A percentile compares a stretch with the other conserved stretches of the same genome.
Conservation (phyloP, 768 basidiomycete species). For the Scleroderma bovista region DNA sequence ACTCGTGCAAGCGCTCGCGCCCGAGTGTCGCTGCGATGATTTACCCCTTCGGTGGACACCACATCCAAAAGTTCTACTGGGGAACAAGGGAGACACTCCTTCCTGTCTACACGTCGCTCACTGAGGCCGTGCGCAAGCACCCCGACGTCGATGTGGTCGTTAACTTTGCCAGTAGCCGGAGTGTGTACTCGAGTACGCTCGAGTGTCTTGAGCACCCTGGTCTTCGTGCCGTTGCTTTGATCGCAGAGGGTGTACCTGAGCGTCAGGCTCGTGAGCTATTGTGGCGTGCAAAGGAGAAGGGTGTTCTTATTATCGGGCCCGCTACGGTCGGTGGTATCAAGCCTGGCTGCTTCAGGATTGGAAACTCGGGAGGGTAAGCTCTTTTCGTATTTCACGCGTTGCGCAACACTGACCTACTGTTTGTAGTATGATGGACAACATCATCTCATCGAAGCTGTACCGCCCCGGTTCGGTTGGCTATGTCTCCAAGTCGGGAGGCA, state of each 20-base stretch:
- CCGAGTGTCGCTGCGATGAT: constrained; percentile 99
- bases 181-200: constrained; percentile 91
- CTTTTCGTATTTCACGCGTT: background rate
- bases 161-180: constrained; percentile 94
- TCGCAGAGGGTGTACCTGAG: constrained; percentile 99
- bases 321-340: constrained; percentile 99
- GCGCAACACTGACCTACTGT: constrained; percentile 6
- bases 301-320: constrained; percentile 90
- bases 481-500: constrained; percentile 99
- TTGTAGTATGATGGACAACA: constrained; percentile 98
- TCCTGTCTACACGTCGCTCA: constrained; percentile 91
- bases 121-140: constrained; percentile 91
- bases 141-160: constrained; percentile 95
- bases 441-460: constrained; percentile 98
- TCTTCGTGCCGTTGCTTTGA: constrained; percentile 69
- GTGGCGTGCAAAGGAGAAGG: constrained; percentile 78
- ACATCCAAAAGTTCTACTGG: constrained; percentile 99
- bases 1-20: constrained; percentile 85
- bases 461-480: constrained; percentile 96
- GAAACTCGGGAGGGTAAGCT: constrained; percentile 92
- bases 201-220: constrained; percentile 67
- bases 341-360: constrained; percentile 99
- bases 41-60: constrained; percentile 99
- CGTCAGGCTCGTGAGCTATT: constrained; percentile 95
- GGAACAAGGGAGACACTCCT: constrained; percentile 98